Base-by-base conservation (phyloP, 306 rosid species). In the Gastrolobium bilobum region DNA sequence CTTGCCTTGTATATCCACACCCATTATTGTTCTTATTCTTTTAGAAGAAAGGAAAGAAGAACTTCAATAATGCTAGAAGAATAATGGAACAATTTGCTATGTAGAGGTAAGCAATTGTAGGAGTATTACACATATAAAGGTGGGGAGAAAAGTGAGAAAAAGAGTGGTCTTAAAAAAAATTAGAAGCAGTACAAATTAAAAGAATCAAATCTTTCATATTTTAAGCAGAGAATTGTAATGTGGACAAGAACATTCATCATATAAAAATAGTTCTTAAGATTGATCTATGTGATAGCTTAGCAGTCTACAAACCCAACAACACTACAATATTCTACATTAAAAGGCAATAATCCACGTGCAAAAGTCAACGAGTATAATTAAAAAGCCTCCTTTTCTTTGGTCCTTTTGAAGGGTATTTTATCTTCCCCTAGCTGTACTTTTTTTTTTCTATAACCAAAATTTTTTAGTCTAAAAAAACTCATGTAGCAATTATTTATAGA, bases 181-280 rank as follows among this genome's bases (percentile, higher is more conserved):
- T 38, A 34, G 70, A 33, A 52, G 70, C 29, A 65, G 70, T 53
- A 54, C 75, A 48, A 65, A 50, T 7, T 10, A 65, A 65, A 10
- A 68, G 91, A 86, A 88, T 84, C 90, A 84, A 84, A 88, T 88
- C 83, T 81, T 57, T 52, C 51, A 62, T 86, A 64, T 86, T 79
- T 78, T 76, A 66, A 51, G 44, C 40, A 70, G 13, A 65, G 71
- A 67, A 57, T 80, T 73, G 75, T 65, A 71, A 68, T 73, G 50
- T 76, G 80, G 80, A 71, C 50, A 63, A 76, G 80, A 84, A 84
- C 83, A 76, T 86, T 84, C 75, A 76, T 70, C 48, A 37, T 72
- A 9, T 37, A 65, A 56, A 56, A 86, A 60, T 68, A 57, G 46
- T 37, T 71, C 68, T 76, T 11, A 47, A 38, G 67, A 65, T 75